These are phyloP conservation scores for Venturia pyrina DNA, from an alignment of 2,329 filamentous ascomycete species.

Conservation along the genomic window DNA sequence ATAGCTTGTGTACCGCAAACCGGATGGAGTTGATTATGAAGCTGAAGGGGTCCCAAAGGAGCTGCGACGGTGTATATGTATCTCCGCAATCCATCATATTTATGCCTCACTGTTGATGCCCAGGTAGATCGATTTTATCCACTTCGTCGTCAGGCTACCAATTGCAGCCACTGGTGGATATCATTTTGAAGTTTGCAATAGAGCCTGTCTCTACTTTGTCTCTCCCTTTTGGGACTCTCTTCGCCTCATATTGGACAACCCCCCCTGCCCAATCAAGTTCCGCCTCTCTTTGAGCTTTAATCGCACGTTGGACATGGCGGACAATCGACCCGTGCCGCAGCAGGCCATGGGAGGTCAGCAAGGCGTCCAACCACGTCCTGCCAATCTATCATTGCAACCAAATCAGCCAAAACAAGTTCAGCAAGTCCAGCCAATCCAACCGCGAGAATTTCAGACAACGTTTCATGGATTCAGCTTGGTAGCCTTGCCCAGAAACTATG, in stretches of 20 bases:
- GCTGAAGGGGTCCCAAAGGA: not conserved
- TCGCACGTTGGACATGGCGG: not conserved
- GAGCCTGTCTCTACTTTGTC: not conserved
- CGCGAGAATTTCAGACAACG: not conserved
- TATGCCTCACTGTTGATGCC: not conserved
- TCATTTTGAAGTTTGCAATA: not conserved
- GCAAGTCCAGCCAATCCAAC: not conserved
- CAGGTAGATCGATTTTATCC: not conserved
- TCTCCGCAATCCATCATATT: not conserved
- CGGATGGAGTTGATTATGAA: not conserved
- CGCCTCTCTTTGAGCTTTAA: not conserved
- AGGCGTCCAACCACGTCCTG: not conserved
- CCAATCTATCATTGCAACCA: not conserved
- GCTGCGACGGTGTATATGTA: not conserved
- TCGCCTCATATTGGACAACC: not conserved
- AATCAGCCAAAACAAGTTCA: not conserved
- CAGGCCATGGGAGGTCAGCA: not conserved
- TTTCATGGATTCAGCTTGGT: constrained; percentile 1
- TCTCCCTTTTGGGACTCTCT: not conserved
- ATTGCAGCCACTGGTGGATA: not conserved
- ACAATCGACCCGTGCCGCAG: not conserved
- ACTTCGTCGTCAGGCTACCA: not conserved
- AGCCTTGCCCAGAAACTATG: not conserved
- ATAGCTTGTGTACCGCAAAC: not conserved
- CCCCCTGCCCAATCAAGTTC: not conserved